phyloP scores from a whole-genome alignment of 1,284 basidiomycete genomes.

The Cutaneotrichosporon spelunceum region DNA sequence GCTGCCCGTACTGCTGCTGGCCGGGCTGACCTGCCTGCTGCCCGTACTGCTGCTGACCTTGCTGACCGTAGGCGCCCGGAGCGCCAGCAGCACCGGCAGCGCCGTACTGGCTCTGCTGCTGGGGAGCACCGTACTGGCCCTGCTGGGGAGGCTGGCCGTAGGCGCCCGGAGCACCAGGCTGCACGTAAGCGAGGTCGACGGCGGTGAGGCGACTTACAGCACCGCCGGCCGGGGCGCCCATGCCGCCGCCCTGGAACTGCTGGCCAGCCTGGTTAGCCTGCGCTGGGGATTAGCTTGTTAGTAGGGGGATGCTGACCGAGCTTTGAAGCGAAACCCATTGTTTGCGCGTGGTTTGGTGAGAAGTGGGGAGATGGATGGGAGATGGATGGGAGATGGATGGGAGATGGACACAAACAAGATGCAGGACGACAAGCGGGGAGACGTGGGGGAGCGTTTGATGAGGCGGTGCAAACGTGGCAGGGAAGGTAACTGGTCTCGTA shows the following conservation, averaged over 20 bases:
- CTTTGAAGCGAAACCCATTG: conserved; percentile 4
- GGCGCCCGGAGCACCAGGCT: conserved; percentile 15
- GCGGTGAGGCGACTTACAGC: conserved; percentile 1
- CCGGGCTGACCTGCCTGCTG: conserved; percentile 11
- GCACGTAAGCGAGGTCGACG: background rate
- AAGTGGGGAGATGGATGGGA: background rate
- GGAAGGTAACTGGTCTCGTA: too few relatives aligned
- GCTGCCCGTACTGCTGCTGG: conserved; percentile 21
- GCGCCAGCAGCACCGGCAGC: background rate
- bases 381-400: background rate
- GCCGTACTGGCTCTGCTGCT: background rate
- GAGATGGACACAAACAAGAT: background rate
- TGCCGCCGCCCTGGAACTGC: conserved; percentile 6
- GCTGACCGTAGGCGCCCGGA: conserved; percentile 19
- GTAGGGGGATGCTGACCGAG: conserved; percentile 1
- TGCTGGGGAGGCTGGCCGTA: conserved; percentile 27
- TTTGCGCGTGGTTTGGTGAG: background rate
- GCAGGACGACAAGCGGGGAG: background rate
- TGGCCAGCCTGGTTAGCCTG: conserved; percentile 6
- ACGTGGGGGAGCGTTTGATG: background rate
- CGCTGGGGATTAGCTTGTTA: background rate
- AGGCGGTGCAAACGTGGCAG: background rate
- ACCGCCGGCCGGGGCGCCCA: conserved; percentile 1
- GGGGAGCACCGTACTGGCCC: conserved; percentile 24
- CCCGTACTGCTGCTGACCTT: conserved; percentile 4